Evolutionary conservation across 2,329 filamentous ascomycete genomes (phyloP).

Genomic region (Penicillium sp.): DNA sequence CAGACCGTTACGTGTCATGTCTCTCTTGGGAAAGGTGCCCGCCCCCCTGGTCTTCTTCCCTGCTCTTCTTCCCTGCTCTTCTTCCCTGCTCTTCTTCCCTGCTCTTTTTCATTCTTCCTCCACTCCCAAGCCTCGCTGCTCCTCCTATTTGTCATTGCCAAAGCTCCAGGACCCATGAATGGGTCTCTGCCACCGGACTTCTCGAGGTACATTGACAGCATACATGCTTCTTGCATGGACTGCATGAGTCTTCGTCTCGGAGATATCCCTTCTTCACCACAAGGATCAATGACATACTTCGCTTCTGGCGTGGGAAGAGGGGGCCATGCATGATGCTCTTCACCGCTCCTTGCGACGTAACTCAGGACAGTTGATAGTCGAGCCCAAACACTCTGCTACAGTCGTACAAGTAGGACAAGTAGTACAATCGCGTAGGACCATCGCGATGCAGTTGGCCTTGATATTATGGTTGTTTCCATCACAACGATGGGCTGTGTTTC

Average conservation of each 20-base stretch:
- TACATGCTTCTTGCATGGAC: background rate
- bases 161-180: too few relatives aligned
- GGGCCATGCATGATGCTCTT: constrained; percentile 4
- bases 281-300: background rate
- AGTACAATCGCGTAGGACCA: constrained; percentile 5
- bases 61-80: too few relatives aligned
- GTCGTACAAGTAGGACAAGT: background rate
- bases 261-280: background rate
- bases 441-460: constrained; percentile 11
- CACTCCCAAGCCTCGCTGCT: too few relatives aligned
- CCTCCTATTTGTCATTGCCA: background rate
- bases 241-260: background rate
- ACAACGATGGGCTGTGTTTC: too few relatives aligned
- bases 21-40: constrained; percentile 29
- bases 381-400: constrained; percentile 7
- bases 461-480: constrained; percentile 7
- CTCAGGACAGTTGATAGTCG: background rate
- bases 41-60: constrained; percentile 1
- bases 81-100: too few relatives aligned
- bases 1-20: constrained; percentile 38
- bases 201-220: constrained; percentile 1
- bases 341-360: constrained; percentile 13
- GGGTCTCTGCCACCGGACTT: too few relatives aligned
- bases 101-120: too few relatives aligned
- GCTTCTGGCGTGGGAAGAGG: background rate